Conservation (phyloP, 352 stramenopile species). For the Phytophthora fragariae region DNA sequence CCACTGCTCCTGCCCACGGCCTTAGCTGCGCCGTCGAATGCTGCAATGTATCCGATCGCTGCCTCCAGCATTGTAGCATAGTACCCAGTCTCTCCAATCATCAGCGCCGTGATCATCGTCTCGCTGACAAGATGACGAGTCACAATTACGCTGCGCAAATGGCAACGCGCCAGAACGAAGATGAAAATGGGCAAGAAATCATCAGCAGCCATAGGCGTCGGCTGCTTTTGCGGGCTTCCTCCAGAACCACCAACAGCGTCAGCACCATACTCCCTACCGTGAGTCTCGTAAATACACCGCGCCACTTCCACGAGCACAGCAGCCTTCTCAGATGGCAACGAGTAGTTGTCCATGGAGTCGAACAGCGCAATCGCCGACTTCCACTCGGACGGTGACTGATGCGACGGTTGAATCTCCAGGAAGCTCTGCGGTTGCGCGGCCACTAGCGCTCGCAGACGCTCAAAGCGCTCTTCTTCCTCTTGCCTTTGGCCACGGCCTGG, state of each 20-base stretch:
- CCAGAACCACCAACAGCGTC: constrained; percentile 3
- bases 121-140: constrained; percentile 76
- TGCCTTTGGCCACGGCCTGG: constrained; percentile 24
- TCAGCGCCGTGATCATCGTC: constrained; percentile 76
- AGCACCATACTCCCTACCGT: constrained; percentile 52
- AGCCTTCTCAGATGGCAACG: constrained; percentile 72
- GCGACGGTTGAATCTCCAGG: constrained; percentile 63
- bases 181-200: constrained; percentile 89
- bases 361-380: constrained; percentile 54
- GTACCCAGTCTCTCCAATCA: constrained; percentile 85
- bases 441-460: constrained; percentile 58
- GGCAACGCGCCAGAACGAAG: constrained; percentile 61
- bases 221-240: constrained; percentile 12
- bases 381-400: constrained; percentile 68
- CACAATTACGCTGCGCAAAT: constrained; percentile 66
- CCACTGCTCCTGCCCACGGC: constrained; percentile 17
- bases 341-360: constrained; percentile 78
- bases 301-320: constrained; percentile 70
- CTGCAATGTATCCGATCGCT: constrained; percentile 72
- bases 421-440: constrained; percentile 56
- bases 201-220: constrained; percentile 65
- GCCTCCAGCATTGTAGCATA: constrained; percentile 86
- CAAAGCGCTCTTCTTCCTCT: constrained; percentile 60
- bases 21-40: constrained; percentile 37
- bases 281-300: constrained; percentile 77